Conservation (phyloP, 306 rosid species). For the Cercis canadensis region DNA sequence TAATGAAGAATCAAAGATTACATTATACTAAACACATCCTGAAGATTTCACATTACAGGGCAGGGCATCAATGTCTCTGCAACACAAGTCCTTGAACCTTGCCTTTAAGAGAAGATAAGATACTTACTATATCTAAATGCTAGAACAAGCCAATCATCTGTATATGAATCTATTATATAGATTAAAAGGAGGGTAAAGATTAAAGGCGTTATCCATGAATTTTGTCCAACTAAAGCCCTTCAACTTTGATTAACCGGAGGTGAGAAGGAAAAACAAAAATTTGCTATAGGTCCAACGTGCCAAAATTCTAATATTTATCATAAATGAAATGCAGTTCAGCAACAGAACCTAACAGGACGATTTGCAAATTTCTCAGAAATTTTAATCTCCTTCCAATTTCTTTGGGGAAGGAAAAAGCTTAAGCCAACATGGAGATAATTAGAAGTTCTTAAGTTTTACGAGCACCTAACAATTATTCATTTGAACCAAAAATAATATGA, state of each 20-base stretch:
- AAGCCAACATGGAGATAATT: no score
- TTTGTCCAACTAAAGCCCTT: neutral
- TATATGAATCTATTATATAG: no score
- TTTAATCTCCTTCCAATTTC: neutral
- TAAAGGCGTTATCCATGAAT: neutral
- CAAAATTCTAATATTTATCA: neutral
- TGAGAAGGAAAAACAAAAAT: neutral
- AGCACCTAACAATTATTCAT: neutral
- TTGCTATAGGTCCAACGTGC: neutral
- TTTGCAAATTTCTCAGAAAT: neutral
- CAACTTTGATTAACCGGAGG: neutral
- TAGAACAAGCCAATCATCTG: conserved; percentile 1
- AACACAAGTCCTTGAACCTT: neutral
- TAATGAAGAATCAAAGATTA: no score
- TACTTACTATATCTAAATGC: neutral
- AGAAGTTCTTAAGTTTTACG: no score
- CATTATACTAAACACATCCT: no score
- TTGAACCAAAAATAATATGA: neutral
- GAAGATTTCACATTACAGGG: no score
- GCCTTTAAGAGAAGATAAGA: neutral
- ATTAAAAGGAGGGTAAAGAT: no score
- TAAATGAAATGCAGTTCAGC: neutral
- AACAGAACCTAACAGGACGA: neutral
- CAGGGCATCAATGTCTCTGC: neutral
- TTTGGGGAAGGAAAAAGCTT: neutral